Percentiles rank a stretch among this genome's conserved stretches.
Evolutionary conservation across 805 yeast species (phyloP).

Genomic region (Saturnispora hagleri): DNA sequence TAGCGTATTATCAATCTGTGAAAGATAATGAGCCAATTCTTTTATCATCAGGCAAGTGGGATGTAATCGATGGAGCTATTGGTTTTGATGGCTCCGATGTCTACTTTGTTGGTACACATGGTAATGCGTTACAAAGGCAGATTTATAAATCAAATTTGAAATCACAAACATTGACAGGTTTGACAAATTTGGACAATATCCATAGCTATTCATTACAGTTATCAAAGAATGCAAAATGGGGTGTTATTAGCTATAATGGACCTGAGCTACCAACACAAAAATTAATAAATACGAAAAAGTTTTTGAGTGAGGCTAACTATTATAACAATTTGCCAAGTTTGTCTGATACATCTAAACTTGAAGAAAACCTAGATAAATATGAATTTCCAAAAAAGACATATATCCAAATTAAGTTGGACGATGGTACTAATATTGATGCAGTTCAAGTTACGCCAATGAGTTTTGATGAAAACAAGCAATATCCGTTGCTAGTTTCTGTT

Average conservation of each 20-base stretch:
- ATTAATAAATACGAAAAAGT: slow-evolving; percentile 25
- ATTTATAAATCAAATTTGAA: slow-evolving; percentile 41
- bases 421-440: slow-evolving; percentile 37
- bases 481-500: slow-evolving; percentile 58
- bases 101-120: slow-evolving; percentile 49
- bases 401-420: slow-evolving; percentile 23
- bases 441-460: slow-evolving; percentile 55
- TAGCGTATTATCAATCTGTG: slow-evolving; percentile 45
- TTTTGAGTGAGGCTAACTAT: slow-evolving; percentile 8
- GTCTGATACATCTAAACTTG: slow-evolving; percentile 11
- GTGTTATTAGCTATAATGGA: slow-evolving; percentile 37
- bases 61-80: slow-evolving; percentile 40
- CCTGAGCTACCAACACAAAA: slow-evolving; percentile 41
- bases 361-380: slow-evolving; percentile 22
- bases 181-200: slow-evolving; percentile 28
- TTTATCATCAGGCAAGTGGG: slow-evolving; percentile 42
- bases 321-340: slow-evolving; percentile 12
- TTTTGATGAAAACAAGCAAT: slow-evolving; percentile 35
- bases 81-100: slow-evolving; percentile 41
- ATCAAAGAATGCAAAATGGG: slow-evolving; percentile 49
- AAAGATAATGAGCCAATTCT: slow-evolving; percentile 31
- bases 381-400: slow-evolving; percentile 45
- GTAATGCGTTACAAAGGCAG: slow-evolving; percentile 50
- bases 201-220: slow-evolving; percentile 44
- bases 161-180: slow-evolving; percentile 14